Percentiles rank a stretch among this genome's conserved stretches.
phyloP scores from a whole-genome alignment of 441 rosid genomes.

The Euphorbia corollata region DNA sequence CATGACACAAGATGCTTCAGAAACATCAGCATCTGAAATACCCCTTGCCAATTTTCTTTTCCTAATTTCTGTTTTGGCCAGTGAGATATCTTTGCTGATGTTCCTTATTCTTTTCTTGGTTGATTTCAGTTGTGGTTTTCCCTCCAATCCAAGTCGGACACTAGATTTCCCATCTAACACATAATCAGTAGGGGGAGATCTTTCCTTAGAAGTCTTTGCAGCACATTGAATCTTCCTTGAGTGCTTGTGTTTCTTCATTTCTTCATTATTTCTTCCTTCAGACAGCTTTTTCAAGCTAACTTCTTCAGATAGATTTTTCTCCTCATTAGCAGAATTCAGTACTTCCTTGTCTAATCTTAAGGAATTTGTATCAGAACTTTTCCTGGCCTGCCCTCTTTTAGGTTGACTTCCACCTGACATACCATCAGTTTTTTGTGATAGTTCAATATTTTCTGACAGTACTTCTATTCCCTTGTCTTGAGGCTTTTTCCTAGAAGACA shows the following conservation, averaged over 20 bases:
- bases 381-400: conserved; percentile 33
- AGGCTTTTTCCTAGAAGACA: too few species aligned
- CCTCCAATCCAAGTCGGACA: conserved; percentile 23
- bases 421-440: conserved; percentile 27
- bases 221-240: conserved; percentile 22
- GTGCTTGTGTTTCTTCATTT: conserved; percentile 26
- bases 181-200: conserved; percentile 11
- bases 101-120: conserved; percentile 19
- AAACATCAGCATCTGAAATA: conserved; percentile 20
- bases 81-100: conserved; percentile 17
- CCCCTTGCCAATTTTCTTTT: conserved; percentile 20
- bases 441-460: too few species aligned
- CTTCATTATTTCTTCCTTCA: conserved; percentile 26
- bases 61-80: conserved; percentile 20
- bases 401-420: conserved; percentile 23
- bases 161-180: conserved; percentile 23
- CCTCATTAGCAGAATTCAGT: conserved; percentile 17
- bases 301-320: conserved; percentile 23
- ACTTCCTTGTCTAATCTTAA: conserved; percentile 19
- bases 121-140: conserved; percentile 20
- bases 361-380: conserved; percentile 23
- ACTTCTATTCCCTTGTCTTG: too few species aligned
- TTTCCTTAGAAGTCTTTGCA: conserved; percentile 22
- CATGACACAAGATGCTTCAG: conserved; percentile 33
- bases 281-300: conserved; percentile 25